Conservation (phyloP, 768 basidiomycete species). For the Mrakia hoshinonis region DNA sequence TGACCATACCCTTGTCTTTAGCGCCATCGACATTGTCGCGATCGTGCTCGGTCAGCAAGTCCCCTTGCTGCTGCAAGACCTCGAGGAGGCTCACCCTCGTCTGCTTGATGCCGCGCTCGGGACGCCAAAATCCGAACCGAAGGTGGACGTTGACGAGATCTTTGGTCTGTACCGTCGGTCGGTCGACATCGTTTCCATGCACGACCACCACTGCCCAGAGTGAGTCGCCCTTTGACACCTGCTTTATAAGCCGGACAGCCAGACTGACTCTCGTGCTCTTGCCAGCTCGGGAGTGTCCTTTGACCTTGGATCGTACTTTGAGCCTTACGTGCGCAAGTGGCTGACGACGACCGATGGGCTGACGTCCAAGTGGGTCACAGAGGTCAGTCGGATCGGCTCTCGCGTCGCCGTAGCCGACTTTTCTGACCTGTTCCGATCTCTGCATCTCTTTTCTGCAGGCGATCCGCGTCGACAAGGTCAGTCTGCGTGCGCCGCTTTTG, state of each 20-base stretch:
- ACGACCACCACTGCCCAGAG: constrained; percentile 68
- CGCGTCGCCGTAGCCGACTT: too few species aligned
- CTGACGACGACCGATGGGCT: constrained; percentile 76
- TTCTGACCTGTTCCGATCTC: neutral
- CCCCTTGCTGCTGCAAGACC: constrained; percentile 58
- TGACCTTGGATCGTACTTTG: constrained; percentile 68
- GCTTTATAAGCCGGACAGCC: too few species aligned
- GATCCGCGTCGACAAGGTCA: constrained; percentile 70
- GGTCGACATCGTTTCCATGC: constrained; percentile 68
- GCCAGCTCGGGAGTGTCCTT: constrained; percentile 42
- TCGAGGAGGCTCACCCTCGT: constrained; percentile 61
- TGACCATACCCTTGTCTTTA: constrained; percentile 21
- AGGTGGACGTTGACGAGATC: constrained; percentile 74
- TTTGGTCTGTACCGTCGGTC: constrained; percentile 76
- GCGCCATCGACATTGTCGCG: constrained; percentile 59
- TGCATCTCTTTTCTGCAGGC: constrained; percentile 48
- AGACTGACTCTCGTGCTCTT: constrained; percentile 10
- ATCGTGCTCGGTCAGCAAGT: constrained; percentile 51
- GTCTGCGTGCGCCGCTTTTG: constrained; percentile 13
- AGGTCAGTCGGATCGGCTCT: constrained; percentile 49
- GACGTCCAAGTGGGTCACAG: constrained; percentile 89
- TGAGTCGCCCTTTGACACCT: constrained; percentile 45
- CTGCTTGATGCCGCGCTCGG: constrained; percentile 52
- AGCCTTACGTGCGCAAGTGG: constrained; percentile 82
- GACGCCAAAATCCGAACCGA: constrained; percentile 9